These are phyloP conservation scores for Colletotrichum sp. DNA, from an alignment of 2,329 filamentous ascomycete genomes.

Conservation along the genomic window DNA sequence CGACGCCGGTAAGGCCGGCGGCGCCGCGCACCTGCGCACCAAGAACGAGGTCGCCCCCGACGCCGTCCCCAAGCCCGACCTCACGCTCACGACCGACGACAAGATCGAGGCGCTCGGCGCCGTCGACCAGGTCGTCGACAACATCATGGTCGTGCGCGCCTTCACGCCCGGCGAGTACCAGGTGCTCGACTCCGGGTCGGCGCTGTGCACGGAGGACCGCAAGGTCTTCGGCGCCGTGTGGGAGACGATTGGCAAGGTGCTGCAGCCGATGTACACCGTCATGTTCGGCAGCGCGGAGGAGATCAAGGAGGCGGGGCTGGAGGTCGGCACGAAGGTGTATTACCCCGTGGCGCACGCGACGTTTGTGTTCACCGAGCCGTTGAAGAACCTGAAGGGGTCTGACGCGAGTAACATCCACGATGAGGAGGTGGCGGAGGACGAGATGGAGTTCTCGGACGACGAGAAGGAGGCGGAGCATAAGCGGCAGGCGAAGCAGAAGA, in stretches of 20 bases:
- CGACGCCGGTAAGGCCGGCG: conserved; percentile 37
- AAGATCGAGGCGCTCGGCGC: conserved; percentile 77
- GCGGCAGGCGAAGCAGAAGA: conserved; percentile 70
- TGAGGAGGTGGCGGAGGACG: conserved; percentile 85
- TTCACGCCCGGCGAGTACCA: conserved; percentile 80
- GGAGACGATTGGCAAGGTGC: conserved; percentile 85
- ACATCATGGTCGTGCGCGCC: conserved; percentile 78
- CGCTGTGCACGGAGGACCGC: conserved; percentile 79
- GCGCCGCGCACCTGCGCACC: conserved; percentile 67
- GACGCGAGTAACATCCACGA: conserved; percentile 96
- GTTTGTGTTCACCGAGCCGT: conserved; percentile 84
- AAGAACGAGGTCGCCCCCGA: conserved; percentile 79
- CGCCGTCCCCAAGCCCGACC: conserved; percentile 73
- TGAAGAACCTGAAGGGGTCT: conserved; percentile 82
- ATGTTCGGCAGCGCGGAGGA: conserved; percentile 74
- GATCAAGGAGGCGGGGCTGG: conserved; percentile 69
- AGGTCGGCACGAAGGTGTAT: conserved; percentile 73
- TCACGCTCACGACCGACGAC: conserved; percentile 79
- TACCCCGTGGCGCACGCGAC: conserved; percentile 81
- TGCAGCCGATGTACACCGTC: conserved; percentile 85
- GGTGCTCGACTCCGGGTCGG: conserved; percentile 83
- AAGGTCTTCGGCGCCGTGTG: conserved; percentile 81
- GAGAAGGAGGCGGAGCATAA: conserved; percentile 90
- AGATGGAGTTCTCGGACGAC: conserved; percentile 95
- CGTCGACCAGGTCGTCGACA: conserved; percentile 80